Base-by-base conservation (phyloP, 2,329 filamentous ascomycete species). In the Chlorencoelia australis region DNA sequence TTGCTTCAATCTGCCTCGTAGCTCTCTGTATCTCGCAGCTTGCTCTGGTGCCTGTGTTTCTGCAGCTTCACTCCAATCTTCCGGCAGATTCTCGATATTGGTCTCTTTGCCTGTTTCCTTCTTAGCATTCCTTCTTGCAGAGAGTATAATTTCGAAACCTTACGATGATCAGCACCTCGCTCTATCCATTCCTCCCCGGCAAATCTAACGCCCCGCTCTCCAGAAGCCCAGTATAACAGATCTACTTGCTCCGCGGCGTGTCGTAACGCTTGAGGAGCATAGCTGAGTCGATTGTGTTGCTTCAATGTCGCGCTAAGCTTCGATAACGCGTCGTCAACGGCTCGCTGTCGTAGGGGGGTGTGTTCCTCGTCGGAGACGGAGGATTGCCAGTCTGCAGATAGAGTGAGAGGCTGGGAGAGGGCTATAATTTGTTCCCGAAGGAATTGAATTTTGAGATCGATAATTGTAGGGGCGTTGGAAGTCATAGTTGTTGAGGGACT, bases 231-330 rank as follows among this genome's bases (percentile, higher is more conserved):
- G 55, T 84, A 85, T 29, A 82, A 60, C 31, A 60, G 59, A 57
- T 82, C 77, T 27, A 86, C 75, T 60, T 86, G 80, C 61, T 83
- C 79, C 2, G 80, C 79, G 13, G 85, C 70, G 49, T 82, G 77
- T 22, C 79, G 70, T 34, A 70, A 74, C n/a, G 79, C 77, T 48
- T 81, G 76, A 0, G 77, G 70, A 11, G 75, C 69, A 54, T 83
- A 83, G 4, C 75, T 75, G 37, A 75, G 69, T 22, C 71, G 72
- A 19, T 69, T 69, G 54, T 86, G 81, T 47, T 79, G 75, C 45
- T 71, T 69, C 10, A 84, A 59, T 11, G 67, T 60, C 41, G 75
- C 69, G 52, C 82, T 82, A 9, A 82, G 62, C 26, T 66, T 67
- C 45, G 64, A 61, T 4, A 79, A 54, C 9, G 66, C 72, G 42